Percentiles rank a stretch among this genome's conserved stretches.
These are phyloP conservation scores for Babesia bovis DNA, from an alignment of 169 alveolate genomes.

Conservation along the genomic window DNA sequence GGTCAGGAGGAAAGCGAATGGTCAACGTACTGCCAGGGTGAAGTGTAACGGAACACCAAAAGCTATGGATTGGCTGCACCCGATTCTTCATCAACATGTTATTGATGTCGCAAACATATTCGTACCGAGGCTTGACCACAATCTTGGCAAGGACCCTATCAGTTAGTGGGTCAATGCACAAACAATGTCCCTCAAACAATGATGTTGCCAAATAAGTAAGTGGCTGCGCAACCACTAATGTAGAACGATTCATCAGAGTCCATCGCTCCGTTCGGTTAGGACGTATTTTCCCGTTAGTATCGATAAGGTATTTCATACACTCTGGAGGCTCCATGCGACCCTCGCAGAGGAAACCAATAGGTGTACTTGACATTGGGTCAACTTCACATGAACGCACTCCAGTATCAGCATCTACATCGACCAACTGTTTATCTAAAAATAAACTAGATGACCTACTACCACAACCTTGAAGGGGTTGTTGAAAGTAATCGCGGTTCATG, in stretches of 20 bases:
- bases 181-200: not conserved
- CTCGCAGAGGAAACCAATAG: constrained; percentile 8
- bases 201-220: not conserved
- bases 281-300: no score
- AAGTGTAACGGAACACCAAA: constrained; percentile 10
- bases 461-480: not conserved
- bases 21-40: constrained; percentile 10
- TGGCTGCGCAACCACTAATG: not conserved
- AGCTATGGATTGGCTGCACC: not conserved
- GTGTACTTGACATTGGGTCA: not conserved
- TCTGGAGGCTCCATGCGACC: not conserved
- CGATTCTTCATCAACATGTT: not conserved
- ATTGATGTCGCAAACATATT: constrained; percentile 6
- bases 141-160: not conserved
- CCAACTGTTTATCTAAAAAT: not conserved
- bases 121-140: not conserved
- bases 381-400: constrained; percentile 15
- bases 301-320: no score
- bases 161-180: constrained; percentile 5
- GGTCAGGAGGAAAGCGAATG: not conserved
- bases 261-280: no score
- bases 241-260: no score
- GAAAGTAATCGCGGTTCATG: not conserved
- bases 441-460: not conserved
- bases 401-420: not conserved